Conservation (phyloP, 129 eudicot species). For the Helianthus tuberosus region DNA sequence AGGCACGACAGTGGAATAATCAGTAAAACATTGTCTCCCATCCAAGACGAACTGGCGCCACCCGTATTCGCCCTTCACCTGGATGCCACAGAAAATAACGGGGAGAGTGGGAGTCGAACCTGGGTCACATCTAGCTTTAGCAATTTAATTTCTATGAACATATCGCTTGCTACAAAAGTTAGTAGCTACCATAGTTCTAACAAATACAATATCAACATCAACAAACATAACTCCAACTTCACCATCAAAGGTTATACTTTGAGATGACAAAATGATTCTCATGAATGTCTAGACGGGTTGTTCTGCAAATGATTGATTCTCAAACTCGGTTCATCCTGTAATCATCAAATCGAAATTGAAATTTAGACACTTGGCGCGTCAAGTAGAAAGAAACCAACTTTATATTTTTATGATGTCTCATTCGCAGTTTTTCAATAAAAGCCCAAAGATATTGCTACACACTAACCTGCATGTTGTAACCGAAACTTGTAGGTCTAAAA, state of each 20-base stretch:
- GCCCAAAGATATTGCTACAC: background rate
- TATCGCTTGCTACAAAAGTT: slow-evolving; percentile 4
- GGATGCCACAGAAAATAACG: too few relatives aligned
- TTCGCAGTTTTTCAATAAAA: background rate
- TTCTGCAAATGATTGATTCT: slow-evolving; percentile 64
- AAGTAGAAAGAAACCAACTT: background rate
- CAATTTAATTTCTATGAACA: background rate
- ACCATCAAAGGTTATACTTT: too few relatives aligned
- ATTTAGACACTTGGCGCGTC: background rate
- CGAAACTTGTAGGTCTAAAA: slow-evolving; percentile 59
- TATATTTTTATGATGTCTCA: background rate
- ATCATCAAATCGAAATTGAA: background rate
- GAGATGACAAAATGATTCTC: slow-evolving; percentile 17
- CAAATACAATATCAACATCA: slow-evolving; percentile 11
- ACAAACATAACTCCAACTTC: background rate
- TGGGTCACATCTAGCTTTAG: background rate
- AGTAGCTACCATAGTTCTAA: background rate
- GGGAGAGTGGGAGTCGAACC: too few relatives aligned
- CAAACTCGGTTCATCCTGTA: slow-evolving; percentile 71
- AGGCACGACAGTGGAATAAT: too few relatives aligned
- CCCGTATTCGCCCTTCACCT: too few relatives aligned
- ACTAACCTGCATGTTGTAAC: slow-evolving; percentile 65
- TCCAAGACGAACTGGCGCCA: too few relatives aligned
- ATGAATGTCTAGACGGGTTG: slow-evolving; percentile 52
- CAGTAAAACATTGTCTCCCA: too few relatives aligned